Base-by-base conservation (phyloP, 1,139 yeast genomes). In the Taiozyma sp. region DNA sequence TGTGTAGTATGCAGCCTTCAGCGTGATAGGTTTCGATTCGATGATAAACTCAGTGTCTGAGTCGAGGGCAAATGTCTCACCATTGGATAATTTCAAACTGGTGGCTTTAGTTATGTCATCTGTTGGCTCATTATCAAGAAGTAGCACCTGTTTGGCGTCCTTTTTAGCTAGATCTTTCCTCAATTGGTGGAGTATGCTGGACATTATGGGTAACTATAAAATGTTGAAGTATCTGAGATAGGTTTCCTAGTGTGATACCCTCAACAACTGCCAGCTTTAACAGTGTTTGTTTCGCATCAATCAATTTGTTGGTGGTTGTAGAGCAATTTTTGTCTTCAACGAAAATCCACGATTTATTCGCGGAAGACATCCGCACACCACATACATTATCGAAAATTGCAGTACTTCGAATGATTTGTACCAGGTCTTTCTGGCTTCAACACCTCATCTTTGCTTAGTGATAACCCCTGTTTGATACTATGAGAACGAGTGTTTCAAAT, bases 1-100 rank as follows among this genome's bases (percentile, higher is more conserved):
- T 59, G 96, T 87, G 65, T 90, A 90, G 40, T 83, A 78, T 4
- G 89, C 84, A 1, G 87, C 81, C 56, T 81, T 73, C 52, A 88
- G 70, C n/a, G 77, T 72, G 48, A 84, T 75, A 22, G 71, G 69
- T 16, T 66, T 69, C 45, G 73, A 81, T 48, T 83, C 85, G 48
- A 80, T 74, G 54, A 72, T 71, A 61, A 87, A 86, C 52, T 79
- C 77, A 4, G 96, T 86, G n/a, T 58, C 56, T 14, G 69, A 66
- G 59, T 76, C 73, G 47, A 87, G 57, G 2, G 67, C 54, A 32
- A 69, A 58, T 19, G 48, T 54, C n/a, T 54, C 51, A 8, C 45
- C 50, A 45, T 23, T 45, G 40, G 51, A 48, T 48, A 67, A 55
- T 36, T 52, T 47, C 3, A 72, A 51, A 28, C 44, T 43, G 1